Evolutionary conservation across 306 rosid species (phyloP), one percentile per base, ranked within the genome.

Genomic region (Citrullus amarus): DNA sequence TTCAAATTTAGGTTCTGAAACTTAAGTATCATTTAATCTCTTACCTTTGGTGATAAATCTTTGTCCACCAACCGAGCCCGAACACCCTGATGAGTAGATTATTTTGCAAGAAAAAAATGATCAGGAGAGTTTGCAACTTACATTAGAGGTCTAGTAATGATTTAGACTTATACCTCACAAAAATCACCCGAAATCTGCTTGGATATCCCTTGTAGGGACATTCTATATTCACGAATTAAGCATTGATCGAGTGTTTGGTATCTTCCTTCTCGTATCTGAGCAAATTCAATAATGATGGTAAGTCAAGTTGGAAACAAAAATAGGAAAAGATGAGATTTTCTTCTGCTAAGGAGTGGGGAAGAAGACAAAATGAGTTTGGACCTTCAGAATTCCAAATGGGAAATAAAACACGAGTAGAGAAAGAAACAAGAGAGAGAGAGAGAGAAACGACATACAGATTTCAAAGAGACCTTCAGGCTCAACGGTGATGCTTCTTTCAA

Each of bases 401-500:
- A 38, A 34, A 65, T 38, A 34, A 66, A 66, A 66, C 50, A 38
- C 38, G 50, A 66, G 14, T 34, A 39, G 28, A 36, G 25, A 41
- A 68, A 9, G 75, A 68, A 68, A 68, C 54, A 1, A 74, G 65
- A 53, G 74, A 43, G 82, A 34, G 59, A n/a, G 28, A 60, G 10
- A 56, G 59, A 48, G 48, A 18, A 77, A 50, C 62, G 62, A 86
- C 97, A 88, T 79, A 95, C 98, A 76, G 97, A 95, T 95, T 87
- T 87, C 88, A 95, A 84, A 67, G 97, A 79, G 79, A 95, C 95
- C 90, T 92, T 95, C 86, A 91, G 83, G 83, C 98, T 86, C 91
- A 95, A 85, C 16, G 97, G 98, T n/a, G 96, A 88, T 60, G 89
- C 90, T 87, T 92, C 92, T 84, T 91, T 87, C 78, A 92, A 90